Conservation (phyloP, 1,139 yeast species). For the Kurtzmaniella quercitrusa region DNA sequence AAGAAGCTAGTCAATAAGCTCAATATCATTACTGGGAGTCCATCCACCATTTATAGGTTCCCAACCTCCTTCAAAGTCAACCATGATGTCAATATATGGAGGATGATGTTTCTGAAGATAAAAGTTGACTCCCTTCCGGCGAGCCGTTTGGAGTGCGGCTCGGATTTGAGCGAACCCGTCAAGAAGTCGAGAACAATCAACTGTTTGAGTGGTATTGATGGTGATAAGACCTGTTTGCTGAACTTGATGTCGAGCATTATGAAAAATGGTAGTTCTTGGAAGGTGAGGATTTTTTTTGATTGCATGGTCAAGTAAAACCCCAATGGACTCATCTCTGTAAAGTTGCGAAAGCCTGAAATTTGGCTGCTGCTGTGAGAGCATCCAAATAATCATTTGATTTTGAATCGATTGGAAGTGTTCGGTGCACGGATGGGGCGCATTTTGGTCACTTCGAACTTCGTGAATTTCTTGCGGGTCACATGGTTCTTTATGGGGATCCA, state of each 20-base stretch:
- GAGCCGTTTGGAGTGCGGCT: not conserved
- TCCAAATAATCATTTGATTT: constrained; percentile 27
- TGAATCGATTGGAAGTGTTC: constrained; percentile 17
- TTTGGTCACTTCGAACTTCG: not conserved
- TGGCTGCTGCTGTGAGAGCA: constrained; percentile 18
- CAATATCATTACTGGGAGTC: not conserved
- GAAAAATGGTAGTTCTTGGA: constrained; percentile 22
- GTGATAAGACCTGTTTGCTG: constrained; percentile 15
- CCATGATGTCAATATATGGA: not conserved
- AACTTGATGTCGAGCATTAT: constrained; percentile 24
- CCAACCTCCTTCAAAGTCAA: not conserved
- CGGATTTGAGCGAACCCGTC: not conserved
- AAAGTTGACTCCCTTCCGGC: not conserved
- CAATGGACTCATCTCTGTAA: constrained; percentile 21
- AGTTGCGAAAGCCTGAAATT: constrained; percentile 23
- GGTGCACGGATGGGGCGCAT: not conserved
- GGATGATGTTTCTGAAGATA: not conserved
- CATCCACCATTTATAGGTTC: not conserved
- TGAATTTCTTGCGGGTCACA: not conserved
- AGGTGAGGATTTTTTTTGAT: constrained; percentile 14
- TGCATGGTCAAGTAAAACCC: constrained; percentile 22
- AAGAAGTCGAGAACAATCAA: constrained; percentile 9
- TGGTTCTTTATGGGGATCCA: too few relatives aligned
- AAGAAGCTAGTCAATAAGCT: not conserved
- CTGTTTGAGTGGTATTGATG: constrained; percentile 22